Base-by-base conservation (phyloP, 192 early-diverging fungal species). In the Geranomyces variabilis region DNA sequence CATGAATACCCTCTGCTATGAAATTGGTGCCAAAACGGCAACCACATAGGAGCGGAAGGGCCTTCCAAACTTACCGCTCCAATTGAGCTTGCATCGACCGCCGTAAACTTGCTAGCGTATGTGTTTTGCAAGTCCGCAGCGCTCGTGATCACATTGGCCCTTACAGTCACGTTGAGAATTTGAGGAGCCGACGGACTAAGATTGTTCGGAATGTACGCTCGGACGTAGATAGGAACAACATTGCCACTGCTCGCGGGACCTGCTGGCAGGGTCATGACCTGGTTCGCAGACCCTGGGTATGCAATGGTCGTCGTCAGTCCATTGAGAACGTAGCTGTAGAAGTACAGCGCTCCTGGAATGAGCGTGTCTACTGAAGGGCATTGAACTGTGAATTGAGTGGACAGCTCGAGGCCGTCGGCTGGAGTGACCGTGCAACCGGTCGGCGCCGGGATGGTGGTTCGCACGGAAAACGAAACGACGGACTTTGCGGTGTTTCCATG, bases 31-130 rank as follows among this genome's bases (percentile, higher is more conserved):
- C 36, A 41, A 41, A 10, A 10, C 36, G 10, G 36, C 3, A 41
- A 7, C 10, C 36, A 41, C 3, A 41, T 10, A 41, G 36, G 10
- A 41, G 36, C 36, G 36, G 36, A 3, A 41, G 10, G 36, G 36
- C 3, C 3, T 41, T 10, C 10, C 36, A 41, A 41, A 41, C 36
- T 41, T 10, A 41, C 36, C 36, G 36, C 36, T 41, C 36, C 36
- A 41, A 41, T 41, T 41, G 36, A 41, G 36, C 36, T 41, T 41
- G 36, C 36, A 41, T 41, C 51, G 24, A 26, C 51, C 7, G 19
- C 17, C 51, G 51, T 53, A 17, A 53, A 53, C 51, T 24, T 24
- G n/a, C n/a, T 53, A 15, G 51, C 51, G 51, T 53, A 53, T 53
- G 19, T 53, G n/a, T n/a, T 24, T 24, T 26, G n/a, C 19, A 53